These are phyloP conservation scores for Mycotypha africana DNA, from an alignment of 371 early-diverging fungal species.

Conservation along the genomic window DNA sequence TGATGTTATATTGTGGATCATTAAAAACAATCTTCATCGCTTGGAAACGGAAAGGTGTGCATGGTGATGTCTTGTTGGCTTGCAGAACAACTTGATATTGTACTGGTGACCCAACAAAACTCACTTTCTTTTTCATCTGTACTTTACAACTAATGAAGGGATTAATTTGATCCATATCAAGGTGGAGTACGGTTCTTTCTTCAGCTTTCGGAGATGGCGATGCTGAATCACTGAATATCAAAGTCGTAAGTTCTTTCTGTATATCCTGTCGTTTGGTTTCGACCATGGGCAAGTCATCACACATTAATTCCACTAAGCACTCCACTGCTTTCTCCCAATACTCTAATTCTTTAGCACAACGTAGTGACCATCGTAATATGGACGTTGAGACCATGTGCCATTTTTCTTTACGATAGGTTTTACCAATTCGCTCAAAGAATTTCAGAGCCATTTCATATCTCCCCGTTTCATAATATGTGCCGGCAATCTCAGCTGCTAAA, in stretches of 20 bases:
- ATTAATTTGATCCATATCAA: constrained; percentile 72
- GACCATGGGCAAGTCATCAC: constrained; percentile 38
- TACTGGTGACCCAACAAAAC: constrained; percentile 29
- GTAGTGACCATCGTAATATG: constrained; percentile 60
- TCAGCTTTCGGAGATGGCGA: no score
- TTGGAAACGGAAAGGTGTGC: constrained; percentile 32
- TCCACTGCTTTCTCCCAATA: constrained; percentile 61
- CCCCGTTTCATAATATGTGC: constrained; percentile 69
- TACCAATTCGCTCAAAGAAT: constrained; percentile 84
- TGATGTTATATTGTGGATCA: constrained; percentile 39
- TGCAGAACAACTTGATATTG: constrained; percentile 29
- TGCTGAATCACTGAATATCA: constrained; percentile 9
- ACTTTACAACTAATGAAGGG: constrained; percentile 49
- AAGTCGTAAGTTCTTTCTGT: constrained; percentile 40
- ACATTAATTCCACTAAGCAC: constrained; percentile 66
- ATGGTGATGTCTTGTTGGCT: constrained; percentile 33
- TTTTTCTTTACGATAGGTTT: constrained; percentile 82
- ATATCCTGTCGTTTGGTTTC: constrained; percentile 41
- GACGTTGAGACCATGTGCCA: constrained; percentile 72
- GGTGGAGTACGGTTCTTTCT: constrained; percentile 26
- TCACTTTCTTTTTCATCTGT: constrained; percentile 37
- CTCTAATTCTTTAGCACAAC: constrained; percentile 69
- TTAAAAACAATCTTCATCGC: constrained; percentile 52
- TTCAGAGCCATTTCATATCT: constrained; percentile 84
- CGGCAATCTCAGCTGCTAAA: constrained; percentile 84